These are phyloP conservation scores for Chrysanthemum seticuspe DNA, from an alignment of 129 eudicot genomes.

Conservation along the genomic window DNA sequence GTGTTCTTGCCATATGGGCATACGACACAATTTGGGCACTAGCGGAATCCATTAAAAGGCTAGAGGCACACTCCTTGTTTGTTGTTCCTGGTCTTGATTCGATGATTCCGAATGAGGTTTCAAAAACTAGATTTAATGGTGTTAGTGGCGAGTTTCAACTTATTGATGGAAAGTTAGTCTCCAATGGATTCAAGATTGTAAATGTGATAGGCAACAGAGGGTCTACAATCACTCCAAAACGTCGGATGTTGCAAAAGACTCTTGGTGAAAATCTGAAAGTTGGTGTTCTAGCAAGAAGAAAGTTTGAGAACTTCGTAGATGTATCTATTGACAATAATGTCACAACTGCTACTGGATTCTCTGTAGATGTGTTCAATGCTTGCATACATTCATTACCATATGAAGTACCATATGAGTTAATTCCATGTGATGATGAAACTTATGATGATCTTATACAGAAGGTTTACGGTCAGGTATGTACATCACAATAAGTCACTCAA, in stretches of 20 bases:
- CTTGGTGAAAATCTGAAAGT: slow-evolving; percentile 38
- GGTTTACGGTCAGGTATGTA: slow-evolving; percentile 40
- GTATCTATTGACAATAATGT: slow-evolving; percentile 2
- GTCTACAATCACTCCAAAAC: slow-evolving; percentile 22
- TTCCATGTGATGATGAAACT: slow-evolving; percentile 26
- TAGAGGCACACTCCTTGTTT: slow-evolving; percentile 16
- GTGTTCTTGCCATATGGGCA: slow-evolving; percentile 42
- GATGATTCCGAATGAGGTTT: slow-evolving; percentile 28
- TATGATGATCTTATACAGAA: slow-evolving; percentile 42
- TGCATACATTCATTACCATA: slow-evolving; percentile 29
- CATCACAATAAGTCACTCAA: neutral
- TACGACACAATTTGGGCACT: slow-evolving; percentile 53
- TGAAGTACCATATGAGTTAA: slow-evolving; percentile 27
- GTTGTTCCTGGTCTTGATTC: slow-evolving; percentile 21
- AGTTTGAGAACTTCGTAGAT: slow-evolving; percentile 25
- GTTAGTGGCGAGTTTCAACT: slow-evolving; percentile 43
- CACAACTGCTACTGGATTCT: slow-evolving; percentile 35
- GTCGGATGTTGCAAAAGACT: slow-evolving; percentile 1
- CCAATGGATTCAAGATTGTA: slow-evolving; percentile 33
- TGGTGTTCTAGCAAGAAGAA: slow-evolving; percentile 33
- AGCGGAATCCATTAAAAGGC: slow-evolving; percentile 38
- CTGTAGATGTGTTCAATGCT: slow-evolving; percentile 49
- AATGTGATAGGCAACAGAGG: slow-evolving; percentile 36
- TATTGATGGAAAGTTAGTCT: slow-evolving; percentile 24
- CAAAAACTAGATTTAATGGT: slow-evolving; percentile 34